These are phyloP conservation scores for Podospora tetraspora DNA, from an alignment of 495 filamentous ascomycete genomes.

Conservation along the genomic window DNA sequence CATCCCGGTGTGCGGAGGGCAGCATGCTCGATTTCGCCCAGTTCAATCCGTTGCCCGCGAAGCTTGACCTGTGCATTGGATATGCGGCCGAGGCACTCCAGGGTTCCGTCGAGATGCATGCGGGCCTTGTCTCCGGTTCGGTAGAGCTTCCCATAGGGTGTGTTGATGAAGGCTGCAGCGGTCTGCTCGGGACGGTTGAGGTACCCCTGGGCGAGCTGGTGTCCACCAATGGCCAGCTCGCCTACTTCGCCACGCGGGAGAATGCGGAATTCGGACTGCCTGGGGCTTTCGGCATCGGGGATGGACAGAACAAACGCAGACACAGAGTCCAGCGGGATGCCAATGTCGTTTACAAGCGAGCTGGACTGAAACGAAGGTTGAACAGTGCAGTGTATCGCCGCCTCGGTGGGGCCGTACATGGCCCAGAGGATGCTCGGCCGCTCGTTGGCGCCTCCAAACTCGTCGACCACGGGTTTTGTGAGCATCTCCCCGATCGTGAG, in stretches of 20 bases:
- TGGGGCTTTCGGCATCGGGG: slow-evolving; percentile 16
- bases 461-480: slow-evolving; percentile 60
- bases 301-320: slow-evolving; percentile 62
- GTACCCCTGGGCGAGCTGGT: slow-evolving; percentile 74
- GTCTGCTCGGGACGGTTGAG: slow-evolving; percentile 79
- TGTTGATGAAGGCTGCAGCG: slow-evolving; percentile 56
- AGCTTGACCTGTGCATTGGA: slow-evolving; percentile 75
- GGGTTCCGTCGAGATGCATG: slow-evolving; percentile 57
- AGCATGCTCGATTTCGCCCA: slow-evolving; percentile 75
- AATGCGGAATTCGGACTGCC: slow-evolving; percentile 35
- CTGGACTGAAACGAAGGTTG: slow-evolving; percentile 31
- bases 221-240: slow-evolving; percentile 77
- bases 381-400: slow-evolving; percentile 63
- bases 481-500: slow-evolving; percentile 89
- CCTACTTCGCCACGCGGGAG: slow-evolving; percentile 64
- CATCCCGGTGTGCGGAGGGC: slow-evolving; percentile 50
- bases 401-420: slow-evolving; percentile 88
- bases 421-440: slow-evolving; percentile 58
- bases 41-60: slow-evolving; percentile 73
- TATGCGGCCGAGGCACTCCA: slow-evolving; percentile 82
- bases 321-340: slow-evolving; percentile 67
- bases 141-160: slow-evolving; percentile 60
- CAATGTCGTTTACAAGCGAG: slow-evolving; percentile 62
- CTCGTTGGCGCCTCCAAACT: slow-evolving; percentile 55
- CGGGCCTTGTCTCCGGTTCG: slow-evolving; percentile 80